These are phyloP conservation scores for Tolypocladium tropicale DNA, from an alignment of 2,329 filamentous ascomycete species.

Conservation along the genomic window DNA sequence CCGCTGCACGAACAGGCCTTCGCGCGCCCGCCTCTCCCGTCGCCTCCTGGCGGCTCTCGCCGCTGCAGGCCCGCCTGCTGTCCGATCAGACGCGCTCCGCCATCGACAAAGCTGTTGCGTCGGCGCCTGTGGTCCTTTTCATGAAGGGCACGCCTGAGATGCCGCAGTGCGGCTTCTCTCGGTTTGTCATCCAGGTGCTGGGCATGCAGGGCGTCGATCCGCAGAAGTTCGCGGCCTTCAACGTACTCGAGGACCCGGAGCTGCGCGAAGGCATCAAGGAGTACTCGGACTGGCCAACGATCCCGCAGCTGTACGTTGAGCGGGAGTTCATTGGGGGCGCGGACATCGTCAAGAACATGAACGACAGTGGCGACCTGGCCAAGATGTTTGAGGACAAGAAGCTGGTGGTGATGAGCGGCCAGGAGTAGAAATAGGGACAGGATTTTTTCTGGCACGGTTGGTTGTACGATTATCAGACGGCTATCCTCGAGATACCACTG, in stretches of 20 bases:
- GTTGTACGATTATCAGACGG: conserved; percentile 11
- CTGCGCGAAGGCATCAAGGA: conserved; percentile 91
- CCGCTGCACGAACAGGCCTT: conserved; percentile 13
- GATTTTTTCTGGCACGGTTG: background rate
- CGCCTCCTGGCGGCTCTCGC: conserved; percentile 11
- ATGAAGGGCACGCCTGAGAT: conserved; percentile 98
- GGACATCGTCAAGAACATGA: conserved; percentile 94
- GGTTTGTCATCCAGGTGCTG: conserved; percentile 88
- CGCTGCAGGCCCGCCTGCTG: conserved; percentile 53
- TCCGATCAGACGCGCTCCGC: conserved; percentile 70
- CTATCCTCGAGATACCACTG: background rate
- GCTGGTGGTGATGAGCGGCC: conserved; percentile 55
- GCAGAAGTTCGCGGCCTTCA: conserved; percentile 93
- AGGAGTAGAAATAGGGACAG: conserved; percentile 22
- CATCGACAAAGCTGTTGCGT: conserved; percentile 82
- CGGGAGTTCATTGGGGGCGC: conserved; percentile 97
- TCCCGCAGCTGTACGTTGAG: conserved; percentile 90
- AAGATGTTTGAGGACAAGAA: conserved; percentile 88
- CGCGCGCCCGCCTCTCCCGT: conserved; percentile 6
- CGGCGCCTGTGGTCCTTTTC: conserved; percentile 90
- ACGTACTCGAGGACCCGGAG: conserved; percentile 87
- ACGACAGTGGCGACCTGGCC: conserved; percentile 86
- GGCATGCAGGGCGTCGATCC: conserved; percentile 93
- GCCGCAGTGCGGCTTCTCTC: conserved; percentile 93
- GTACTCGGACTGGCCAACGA: conserved; percentile 98